A percentile compares a stretch with the other conserved stretches of the same genome.
phyloP scores from a whole-genome alignment of 441 rosid genomes.

The Populus hybrid region DNA sequence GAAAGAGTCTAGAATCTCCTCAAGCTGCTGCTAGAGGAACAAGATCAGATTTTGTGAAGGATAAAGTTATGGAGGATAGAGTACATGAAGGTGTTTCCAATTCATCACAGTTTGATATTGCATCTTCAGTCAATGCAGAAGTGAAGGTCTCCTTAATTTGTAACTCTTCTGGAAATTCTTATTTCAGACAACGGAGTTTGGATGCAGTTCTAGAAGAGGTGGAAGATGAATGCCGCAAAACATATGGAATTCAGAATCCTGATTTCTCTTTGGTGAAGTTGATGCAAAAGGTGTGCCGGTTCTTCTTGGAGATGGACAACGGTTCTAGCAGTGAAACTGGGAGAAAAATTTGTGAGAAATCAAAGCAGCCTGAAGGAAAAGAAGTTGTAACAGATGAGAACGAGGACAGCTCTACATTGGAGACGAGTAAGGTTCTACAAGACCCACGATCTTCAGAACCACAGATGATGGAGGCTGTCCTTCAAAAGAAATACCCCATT shows the following conservation, averaged over 20 bases:
- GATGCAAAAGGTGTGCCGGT: conserved; percentile 22
- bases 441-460: neutral
- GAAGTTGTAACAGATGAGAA: neutral
- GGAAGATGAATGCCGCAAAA: conserved; percentile 20
- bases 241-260: conserved; percentile 14
- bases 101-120: conserved; percentile 19
- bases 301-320: neutral
- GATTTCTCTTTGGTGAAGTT: conserved; percentile 20
- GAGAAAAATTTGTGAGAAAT: neutral
- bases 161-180: conserved; percentile 7
- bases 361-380: neutral
- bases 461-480: neutral
- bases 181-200: neutral
- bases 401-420: neutral
- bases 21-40: neutral
- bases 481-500: conserved; percentile 14
- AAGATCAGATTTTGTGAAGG: neutral
- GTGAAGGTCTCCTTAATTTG: conserved; percentile 18
- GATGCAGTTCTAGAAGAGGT: conserved; percentile 5
- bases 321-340: neutral
- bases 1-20: neutral
- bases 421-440: neutral
- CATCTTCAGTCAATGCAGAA: conserved; percentile 22
- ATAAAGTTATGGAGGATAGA: neutral
- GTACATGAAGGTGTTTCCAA: neutral